A percentile compares a stretch with the other conserved stretches of the same genome.
These are phyloP conservation scores for Aspergillus tubingensis DNA, from an alignment of 2,329 filamentous ascomycete species.

Conservation along the genomic window DNA sequence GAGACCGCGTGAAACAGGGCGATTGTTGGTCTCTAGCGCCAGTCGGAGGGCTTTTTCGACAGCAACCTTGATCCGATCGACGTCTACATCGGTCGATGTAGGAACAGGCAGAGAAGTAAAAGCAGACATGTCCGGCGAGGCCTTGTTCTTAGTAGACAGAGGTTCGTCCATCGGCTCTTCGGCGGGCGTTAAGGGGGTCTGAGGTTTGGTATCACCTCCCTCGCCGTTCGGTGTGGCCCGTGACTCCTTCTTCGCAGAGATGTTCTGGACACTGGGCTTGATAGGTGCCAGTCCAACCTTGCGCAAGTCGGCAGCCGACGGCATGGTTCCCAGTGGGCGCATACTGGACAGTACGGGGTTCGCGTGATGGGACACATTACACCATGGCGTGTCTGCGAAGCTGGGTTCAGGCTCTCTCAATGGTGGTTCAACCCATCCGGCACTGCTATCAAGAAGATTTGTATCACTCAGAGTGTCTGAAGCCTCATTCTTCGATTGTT, in stretches of 20 bases:
- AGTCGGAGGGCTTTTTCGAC: slow-evolving; percentile 30
- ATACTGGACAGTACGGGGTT: slow-evolving; percentile 80
- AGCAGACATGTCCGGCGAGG: slow-evolving; percentile 20
- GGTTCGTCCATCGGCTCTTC: slow-evolving; percentile 17
- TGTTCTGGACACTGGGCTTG: slow-evolving; percentile 45
- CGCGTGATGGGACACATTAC: slow-evolving; percentile 62
- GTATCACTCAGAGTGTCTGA: slow-evolving; percentile 14
- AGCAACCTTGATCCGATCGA: slow-evolving; percentile 31
- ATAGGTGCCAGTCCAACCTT: slow-evolving; percentile 48
- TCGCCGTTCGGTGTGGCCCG: slow-evolving; percentile 22
- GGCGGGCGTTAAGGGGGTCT: slow-evolving; percentile 17
- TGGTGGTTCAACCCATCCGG: slow-evolving; percentile 59
- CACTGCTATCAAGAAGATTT: slow-evolving; percentile 8
- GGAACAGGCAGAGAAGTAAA: slow-evolving; percentile 25
- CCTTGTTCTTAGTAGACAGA: slow-evolving; percentile 11
- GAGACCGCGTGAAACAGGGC: slow-evolving; percentile 31
- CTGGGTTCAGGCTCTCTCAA: slow-evolving; percentile 61
- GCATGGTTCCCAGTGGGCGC: slow-evolving; percentile 75
- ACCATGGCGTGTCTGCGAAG: slow-evolving; percentile 68
- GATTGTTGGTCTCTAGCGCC: slow-evolving; percentile 33
- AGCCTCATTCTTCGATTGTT: slow-evolving; percentile 12
- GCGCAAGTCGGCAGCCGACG: slow-evolving; percentile 62
- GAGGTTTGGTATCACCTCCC: slow-evolving; percentile 14
- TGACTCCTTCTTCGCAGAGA: slow-evolving; percentile 45
- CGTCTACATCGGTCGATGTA: slow-evolving; percentile 27